A percentile compares a stretch with the other conserved stretches of the same genome.
Evolutionary conservation across 1,284 basidiomycete species (phyloP).

Genomic region (Trichosporon sp.): DNA sequence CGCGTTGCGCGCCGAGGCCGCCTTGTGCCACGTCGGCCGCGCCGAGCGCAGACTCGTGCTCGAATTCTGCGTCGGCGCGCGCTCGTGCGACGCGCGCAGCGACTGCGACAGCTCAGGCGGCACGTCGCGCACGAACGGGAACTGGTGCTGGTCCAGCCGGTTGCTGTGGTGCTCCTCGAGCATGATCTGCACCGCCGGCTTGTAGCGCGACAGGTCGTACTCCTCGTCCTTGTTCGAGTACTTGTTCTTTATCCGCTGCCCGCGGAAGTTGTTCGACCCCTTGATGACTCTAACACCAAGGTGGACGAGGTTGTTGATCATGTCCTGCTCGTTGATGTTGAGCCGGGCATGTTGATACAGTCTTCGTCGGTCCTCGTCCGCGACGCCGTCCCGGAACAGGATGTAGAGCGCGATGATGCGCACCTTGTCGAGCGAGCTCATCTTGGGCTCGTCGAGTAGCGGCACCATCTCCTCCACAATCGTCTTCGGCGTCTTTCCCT

Average conservation of each 20-base stretch:
- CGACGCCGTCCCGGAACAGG: slow-evolving; percentile 91
- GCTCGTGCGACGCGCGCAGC: slow-evolving; percentile 7
- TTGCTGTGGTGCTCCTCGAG: slow-evolving; percentile 79
- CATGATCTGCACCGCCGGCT: slow-evolving; percentile 76
- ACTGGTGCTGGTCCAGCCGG: slow-evolving; percentile 70
- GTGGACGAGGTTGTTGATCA: slow-evolving; percentile 78
- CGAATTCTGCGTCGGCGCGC: neutral
- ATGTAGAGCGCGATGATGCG: slow-evolving; percentile 96
- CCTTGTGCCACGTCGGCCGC: slow-evolving; percentile 70
- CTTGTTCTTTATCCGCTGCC: slow-evolving; percentile 76
- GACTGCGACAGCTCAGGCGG: slow-evolving; percentile 56
- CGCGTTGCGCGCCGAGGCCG: slow-evolving; percentile 45
- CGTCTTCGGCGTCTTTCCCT: slow-evolving; percentile 84
- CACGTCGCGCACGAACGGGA: slow-evolving; percentile 87
- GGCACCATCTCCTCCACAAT: slow-evolving; percentile 99
- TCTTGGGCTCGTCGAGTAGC: slow-evolving; percentile 74
- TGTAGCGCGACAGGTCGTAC: slow-evolving; percentile 92
- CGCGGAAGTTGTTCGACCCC: slow-evolving; percentile 54
- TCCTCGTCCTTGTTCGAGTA: slow-evolving; percentile 66
- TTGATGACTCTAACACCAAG: slow-evolving; percentile 74
- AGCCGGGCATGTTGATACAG: slow-evolving; percentile 96
- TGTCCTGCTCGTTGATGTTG: slow-evolving; percentile 84
- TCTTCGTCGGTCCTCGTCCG: slow-evolving; percentile 90
- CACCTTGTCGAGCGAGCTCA: slow-evolving; percentile 74
- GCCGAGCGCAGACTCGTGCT: slow-evolving; percentile 66